Evolutionary conservation across 352 stramenopile species (phyloP).

Genomic region (Globisporangium ultimum): DNA sequence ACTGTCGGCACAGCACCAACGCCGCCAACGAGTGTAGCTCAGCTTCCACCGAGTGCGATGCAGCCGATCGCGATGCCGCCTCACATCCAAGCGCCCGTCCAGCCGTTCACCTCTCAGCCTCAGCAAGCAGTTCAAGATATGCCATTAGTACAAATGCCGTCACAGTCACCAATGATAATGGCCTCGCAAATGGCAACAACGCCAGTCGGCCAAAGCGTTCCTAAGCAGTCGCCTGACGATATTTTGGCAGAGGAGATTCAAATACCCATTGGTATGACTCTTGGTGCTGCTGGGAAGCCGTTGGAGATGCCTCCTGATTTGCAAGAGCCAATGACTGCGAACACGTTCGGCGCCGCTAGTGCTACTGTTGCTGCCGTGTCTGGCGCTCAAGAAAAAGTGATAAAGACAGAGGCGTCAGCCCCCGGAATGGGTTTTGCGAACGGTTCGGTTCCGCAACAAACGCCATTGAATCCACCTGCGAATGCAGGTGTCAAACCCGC

Average conservation of each 20-base stretch:
- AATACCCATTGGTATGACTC: conserved; percentile 21
- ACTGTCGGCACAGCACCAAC: background rate
- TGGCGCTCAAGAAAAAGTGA: background rate
- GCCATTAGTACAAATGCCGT: background rate
- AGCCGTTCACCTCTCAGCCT: conserved; percentile 24
- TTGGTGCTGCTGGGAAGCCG: conserved; percentile 29
- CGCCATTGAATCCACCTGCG: background rate
- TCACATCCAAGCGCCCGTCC: conserved; percentile 17
- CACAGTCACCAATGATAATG: background rate
- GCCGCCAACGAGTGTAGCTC: background rate
- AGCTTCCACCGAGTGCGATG: conserved; percentile 19
- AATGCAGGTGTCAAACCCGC: background rate
- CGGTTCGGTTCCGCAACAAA: background rate
- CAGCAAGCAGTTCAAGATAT: conserved; percentile 14
- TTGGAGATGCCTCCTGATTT: conserved; percentile 63
- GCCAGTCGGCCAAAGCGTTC: background rate
- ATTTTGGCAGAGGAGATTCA: conserved; percentile 43
- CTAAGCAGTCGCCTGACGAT: conserved; percentile 51
- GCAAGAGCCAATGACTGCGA: conserved; percentile 31
- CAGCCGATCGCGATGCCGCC: conserved; percentile 47
- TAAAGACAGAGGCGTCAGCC: conserved; percentile 27
- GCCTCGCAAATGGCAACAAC: background rate
- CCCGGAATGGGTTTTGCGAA: background rate
- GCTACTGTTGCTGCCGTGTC: background rate
- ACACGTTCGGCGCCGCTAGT: conserved; percentile 2